Conservation (phyloP, 2,329 filamentous ascomycete species). For the Thielaviopsis punctulata region DNA sequence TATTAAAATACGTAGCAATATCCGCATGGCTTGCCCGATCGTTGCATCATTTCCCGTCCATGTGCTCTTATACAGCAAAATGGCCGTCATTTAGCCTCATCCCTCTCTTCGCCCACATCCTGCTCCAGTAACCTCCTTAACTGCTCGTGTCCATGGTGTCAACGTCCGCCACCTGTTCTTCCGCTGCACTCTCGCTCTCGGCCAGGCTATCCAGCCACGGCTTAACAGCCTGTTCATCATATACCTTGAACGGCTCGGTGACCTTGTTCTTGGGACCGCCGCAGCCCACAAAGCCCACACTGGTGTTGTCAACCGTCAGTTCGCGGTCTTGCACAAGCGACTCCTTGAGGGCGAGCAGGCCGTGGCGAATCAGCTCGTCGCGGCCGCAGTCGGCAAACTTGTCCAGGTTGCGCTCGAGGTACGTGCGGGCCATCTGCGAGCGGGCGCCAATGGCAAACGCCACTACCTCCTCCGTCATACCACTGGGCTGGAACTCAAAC, state of each 20-base stretch:
- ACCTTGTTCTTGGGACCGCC: constrained; percentile 34
- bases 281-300: constrained; percentile 66
- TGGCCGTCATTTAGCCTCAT: constrained; percentile 3
- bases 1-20: constrained; percentile 1
- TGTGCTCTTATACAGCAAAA: background rate
- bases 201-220: constrained; percentile 67
- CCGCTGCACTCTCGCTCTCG: constrained; percentile 28
- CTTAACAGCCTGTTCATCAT: constrained; percentile 74
- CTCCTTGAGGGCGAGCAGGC: constrained; percentile 82
- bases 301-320: constrained; percentile 92
- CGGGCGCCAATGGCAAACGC: constrained; percentile 92
- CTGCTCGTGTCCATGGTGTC: constrained; percentile 15
- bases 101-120: constrained; percentile 10
- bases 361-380: constrained; percentile 83
- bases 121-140: constrained; percentile 15
- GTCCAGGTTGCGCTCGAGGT: constrained; percentile 83
- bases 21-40: background rate
- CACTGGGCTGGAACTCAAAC: constrained; percentile 94
- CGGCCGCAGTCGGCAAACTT: constrained; percentile 57
- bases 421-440: constrained; percentile 94
- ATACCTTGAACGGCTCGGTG: constrained; percentile 71
- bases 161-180: constrained; percentile 21
- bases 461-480: constrained; percentile 92
- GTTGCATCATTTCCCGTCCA: background rate
- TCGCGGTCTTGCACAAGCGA: constrained; percentile 94